Base-by-base conservation (phyloP, 2,329 filamentous ascomycete species). In the Pezicula carpinea region DNA sequence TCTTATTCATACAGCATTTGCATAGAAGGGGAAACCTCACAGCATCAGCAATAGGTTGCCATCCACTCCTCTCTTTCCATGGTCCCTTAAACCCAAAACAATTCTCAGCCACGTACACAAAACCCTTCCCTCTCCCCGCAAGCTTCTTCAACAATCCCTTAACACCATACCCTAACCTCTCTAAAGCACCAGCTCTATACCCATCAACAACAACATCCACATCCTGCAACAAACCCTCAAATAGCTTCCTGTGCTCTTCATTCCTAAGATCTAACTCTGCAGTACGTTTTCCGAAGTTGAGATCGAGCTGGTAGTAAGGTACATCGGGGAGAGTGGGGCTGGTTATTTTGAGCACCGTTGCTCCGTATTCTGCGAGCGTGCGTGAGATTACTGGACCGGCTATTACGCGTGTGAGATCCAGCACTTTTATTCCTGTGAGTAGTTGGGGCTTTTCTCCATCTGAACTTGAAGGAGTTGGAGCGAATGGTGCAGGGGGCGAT, bases 351-450 rank as follows among this genome's bases (percentile, higher is more conserved):
- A 90, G 73, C 1, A 90, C 85, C 44, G 83, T 77, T 6, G 86
- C 86, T 2, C 87, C 87, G 59, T 89, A 84, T 52, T 87, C 85
- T n/a, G 82, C 84, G 0, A 90, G 73, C 2, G 82, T 82, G 23
- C 84, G 78, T 3, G 80, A 80, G 54, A 89, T 82, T 4, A 82
- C 79, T n/a, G 85, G 85, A 0, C 85, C 85, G 3, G 86, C 86
- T 53, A 90, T 88, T 58, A 89, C 82, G 34, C 85, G 80, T 59
- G 84, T 87, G 23, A 90, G 68, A 60, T 91, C 87, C 5, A 90
- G 73, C 5, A 90, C 85, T 53, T 83, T 85, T 62, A 89, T 73
- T 0, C 85, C 85, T 6, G 59, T 72, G 49, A 69, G 80, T 56
- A 29, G 26, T 29, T 29, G 26, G 3, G 26, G 26, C 13, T 29